These are phyloP conservation scores for Chlorencoelia australis DNA, from an alignment of 2,329 filamentous ascomycete genomes.

Conservation along the genomic window DNA sequence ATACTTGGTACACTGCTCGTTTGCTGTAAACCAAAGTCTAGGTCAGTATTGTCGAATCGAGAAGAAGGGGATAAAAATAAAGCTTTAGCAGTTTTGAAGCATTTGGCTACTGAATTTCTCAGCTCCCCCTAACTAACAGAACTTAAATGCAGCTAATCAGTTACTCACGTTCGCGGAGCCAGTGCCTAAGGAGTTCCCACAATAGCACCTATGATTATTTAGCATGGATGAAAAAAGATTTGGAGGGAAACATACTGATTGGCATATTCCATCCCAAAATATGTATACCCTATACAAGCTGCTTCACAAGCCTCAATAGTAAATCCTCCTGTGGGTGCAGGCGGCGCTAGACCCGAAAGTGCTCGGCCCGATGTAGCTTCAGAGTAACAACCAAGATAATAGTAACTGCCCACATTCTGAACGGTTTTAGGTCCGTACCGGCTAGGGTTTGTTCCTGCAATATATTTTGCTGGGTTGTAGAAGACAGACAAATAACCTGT, in stretches of 20 bases:
- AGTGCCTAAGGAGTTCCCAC: constrained; percentile 19
- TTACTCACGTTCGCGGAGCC: constrained; percentile 9
- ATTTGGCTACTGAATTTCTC: too few species aligned
- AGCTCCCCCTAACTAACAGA: too few species aligned
- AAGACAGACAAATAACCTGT: constrained; percentile 16
- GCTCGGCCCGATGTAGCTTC: constrained; percentile 19
- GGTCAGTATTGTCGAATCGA: too few species aligned
- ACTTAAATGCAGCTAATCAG: too few species aligned
- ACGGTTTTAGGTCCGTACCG: constrained; percentile 18
- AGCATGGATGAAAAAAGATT: too few species aligned
- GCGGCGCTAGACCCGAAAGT: constrained; percentile 12
- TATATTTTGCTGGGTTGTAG: constrained; percentile 17
- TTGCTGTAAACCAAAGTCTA: too few species aligned
- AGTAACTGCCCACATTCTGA: constrained; percentile 15
- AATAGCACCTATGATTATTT: too few species aligned
- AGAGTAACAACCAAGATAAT: constrained; percentile 28
- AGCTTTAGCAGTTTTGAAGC: too few species aligned
- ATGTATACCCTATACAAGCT: constrained; percentile 14
- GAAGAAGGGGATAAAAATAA: too few species aligned
- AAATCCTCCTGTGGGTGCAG: constrained; percentile 9
- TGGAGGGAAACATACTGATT: too few species aligned
- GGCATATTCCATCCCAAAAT: constrained; percentile 26
- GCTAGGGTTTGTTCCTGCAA: constrained; percentile 12
- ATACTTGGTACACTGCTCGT: constrained; percentile 4
- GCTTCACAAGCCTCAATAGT: constrained; percentile 19